Conservation (phyloP, 106 monocot genomes). For the Dendrobium nobile region DNA sequence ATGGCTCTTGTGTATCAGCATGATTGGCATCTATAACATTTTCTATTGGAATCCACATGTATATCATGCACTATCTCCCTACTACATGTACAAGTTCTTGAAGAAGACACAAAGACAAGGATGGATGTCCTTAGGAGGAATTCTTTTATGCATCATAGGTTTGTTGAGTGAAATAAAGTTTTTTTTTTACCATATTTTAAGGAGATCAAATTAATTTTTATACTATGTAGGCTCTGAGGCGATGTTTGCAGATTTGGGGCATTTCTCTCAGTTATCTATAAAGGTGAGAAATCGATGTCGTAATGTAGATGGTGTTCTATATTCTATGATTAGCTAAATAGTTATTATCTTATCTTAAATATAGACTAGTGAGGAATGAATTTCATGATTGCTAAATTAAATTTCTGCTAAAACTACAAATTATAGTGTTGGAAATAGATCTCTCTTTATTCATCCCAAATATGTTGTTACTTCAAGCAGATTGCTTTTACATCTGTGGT, state of each 20-base stretch:
- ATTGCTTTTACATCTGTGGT: constrained; percentile 87
- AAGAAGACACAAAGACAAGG: constrained; percentile 20
- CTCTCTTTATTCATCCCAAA: neutral
- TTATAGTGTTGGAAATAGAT: neutral
- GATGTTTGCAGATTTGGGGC: constrained; percentile 98
- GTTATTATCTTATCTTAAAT: neutral
- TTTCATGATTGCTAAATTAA: neutral
- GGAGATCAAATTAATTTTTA: neutral
- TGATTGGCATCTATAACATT: constrained; percentile 19
- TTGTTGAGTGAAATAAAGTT: neutral
- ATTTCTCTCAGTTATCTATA: constrained; percentile 90
- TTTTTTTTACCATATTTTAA: neutral
- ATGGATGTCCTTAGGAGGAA: constrained; percentile 30
- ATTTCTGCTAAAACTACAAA: neutral
- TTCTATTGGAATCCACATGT: constrained; percentile 17
- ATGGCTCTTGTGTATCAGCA: constrained; percentile 14
- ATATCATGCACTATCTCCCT: constrained; percentile 23
- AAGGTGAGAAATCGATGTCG: constrained; percentile 33
- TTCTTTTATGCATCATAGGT: constrained; percentile 27
- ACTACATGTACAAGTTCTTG: constrained; percentile 23
- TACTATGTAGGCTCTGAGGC: constrained; percentile 78
- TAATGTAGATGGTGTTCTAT: neutral
- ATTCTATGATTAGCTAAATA: neutral
- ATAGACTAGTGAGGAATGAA: neutral
- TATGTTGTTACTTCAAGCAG: constrained; percentile 32